Conservation (phyloP, 305 asterid species). For the Solanum aculeatissimum region DNA sequence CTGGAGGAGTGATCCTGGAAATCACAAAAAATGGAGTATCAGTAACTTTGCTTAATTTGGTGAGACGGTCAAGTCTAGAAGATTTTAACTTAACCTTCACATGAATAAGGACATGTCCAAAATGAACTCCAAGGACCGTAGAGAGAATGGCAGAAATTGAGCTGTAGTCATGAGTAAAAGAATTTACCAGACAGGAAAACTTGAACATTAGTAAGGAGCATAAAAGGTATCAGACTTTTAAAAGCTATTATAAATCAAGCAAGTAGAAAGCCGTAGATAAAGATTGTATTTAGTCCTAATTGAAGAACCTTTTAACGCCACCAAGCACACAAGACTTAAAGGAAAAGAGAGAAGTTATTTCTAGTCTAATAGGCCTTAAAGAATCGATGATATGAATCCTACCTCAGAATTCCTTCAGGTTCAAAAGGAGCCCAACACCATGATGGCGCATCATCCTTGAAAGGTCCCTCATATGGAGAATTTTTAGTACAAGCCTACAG, state of each 20-base stretch:
- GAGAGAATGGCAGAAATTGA: constrained; percentile 73
- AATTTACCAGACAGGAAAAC: not conserved
- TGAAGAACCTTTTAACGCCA: not conserved
- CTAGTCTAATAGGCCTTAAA: not conserved
- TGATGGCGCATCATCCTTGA: constrained; percentile 45
- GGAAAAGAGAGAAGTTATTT: not conserved
- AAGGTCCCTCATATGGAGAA: constrained; percentile 59
- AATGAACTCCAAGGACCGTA: constrained; percentile 57
- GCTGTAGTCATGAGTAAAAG: constrained; percentile 28
- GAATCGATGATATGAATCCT: not conserved
- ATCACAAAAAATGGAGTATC: not conserved
- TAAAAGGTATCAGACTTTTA: not conserved
- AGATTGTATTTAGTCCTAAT: not conserved
- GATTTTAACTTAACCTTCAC: constrained; percentile 28
- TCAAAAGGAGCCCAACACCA: constrained; percentile 81
- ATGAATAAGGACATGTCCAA: constrained; percentile 61
- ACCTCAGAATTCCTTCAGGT: constrained; percentile 81
- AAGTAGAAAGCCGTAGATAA: not conserved
- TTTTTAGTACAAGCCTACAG: constrained; percentile 47
- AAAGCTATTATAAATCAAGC: not conserved
- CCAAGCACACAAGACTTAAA: not conserved
- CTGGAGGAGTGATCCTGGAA: constrained; percentile 53
- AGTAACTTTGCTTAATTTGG: not conserved
- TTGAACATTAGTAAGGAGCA: not conserved
- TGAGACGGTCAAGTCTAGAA: not conserved